Base-by-base conservation (phyloP, 495 filamentous ascomycete genomes). In the Penicillium flavigenum region DNA sequence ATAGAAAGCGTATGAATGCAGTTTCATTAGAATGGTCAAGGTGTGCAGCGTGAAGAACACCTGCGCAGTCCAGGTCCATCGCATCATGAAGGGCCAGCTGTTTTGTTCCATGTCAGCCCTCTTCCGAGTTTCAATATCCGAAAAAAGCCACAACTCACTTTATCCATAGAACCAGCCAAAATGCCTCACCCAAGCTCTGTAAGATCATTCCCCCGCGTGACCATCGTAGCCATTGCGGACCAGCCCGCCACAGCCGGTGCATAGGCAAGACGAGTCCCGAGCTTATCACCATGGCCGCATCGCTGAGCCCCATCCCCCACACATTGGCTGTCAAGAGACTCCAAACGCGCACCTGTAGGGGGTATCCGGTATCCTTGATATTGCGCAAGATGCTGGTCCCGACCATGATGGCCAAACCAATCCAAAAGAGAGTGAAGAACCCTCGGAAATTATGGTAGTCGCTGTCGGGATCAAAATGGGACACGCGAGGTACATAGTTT, bases 381-480 rank as follows among this genome's bases (percentile, higher is more conserved):
- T 96, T 98, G 66, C 94, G 84, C 66, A 97, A 73, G 75, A 88
- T 87, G 9, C 88, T 90, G 11, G 94, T 98, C 51, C 96, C 86
- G 58, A 92, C 90, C 94, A 98, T 96, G 71, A 98, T 95, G 51
- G 91, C 89, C 54, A 98, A 76, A 5, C 88, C 91, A 47, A 98
- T 92, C 94, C 94, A 98, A 74, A 98, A 98, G 42, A 98, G 81
- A 43, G 92, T 88, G 72, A 96, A 98, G 81, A 98, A 98, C 59
- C 94, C 94, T 60, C 91, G 85, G 72, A 98, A 98, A 64, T 98
- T 90, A 56, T 86, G 85, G 62, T 98, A 95, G 63, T 96, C 90
- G 75, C 89, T 93, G 49, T 83, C 81, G 14, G 91, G 91, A 72
- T 98, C 94, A 72, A 98, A 97, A 71, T 98, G 93, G 9, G 93